phyloP scores from a whole-genome alignment of 768 basidiomycete genomes.

The Panellus pusillus region DNA sequence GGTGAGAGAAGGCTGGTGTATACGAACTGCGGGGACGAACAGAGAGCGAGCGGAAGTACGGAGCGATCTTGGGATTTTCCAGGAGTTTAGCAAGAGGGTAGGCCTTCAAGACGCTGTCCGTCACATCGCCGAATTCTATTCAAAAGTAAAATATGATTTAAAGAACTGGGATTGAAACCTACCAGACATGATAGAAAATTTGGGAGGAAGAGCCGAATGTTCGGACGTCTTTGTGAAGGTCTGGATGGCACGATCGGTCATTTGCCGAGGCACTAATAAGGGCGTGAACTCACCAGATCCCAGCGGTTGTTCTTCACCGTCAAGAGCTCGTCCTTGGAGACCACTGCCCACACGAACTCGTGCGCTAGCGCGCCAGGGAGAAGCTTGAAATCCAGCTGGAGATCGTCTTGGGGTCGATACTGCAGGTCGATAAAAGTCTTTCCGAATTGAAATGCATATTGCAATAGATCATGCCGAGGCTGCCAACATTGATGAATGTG shows the following conservation, averaged over 20 bases:
- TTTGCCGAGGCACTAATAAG: neutral
- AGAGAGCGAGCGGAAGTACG: constrained; percentile 84
- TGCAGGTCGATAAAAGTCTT: constrained; percentile 75
- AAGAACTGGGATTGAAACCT: constrained; percentile 3
- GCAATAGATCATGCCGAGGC: constrained; percentile 83
- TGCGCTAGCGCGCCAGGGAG: constrained; percentile 45
- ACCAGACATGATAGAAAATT: constrained; percentile 79
- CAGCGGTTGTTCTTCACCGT: constrained; percentile 71
- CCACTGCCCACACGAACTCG: constrained; percentile 83
- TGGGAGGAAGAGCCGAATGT: constrained; percentile 55
- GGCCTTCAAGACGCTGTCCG: constrained; percentile 73
- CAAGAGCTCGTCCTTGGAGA: constrained; percentile 76
- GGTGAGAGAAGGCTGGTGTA: constrained; percentile 8
- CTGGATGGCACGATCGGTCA: constrained; percentile 36
- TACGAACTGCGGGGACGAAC: constrained; percentile 40
- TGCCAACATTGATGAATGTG: constrained; percentile 22
- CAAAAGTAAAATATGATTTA: constrained; percentile 5
- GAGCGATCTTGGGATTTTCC: constrained; percentile 59
- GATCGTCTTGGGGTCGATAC: constrained; percentile 64
- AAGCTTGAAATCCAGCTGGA: constrained; percentile 82
- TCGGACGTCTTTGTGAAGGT: constrained; percentile 83
- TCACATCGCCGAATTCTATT: constrained; percentile 81
- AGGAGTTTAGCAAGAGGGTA: constrained; percentile 57
- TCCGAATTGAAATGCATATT: constrained; percentile 58
- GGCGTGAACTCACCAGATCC: constrained; percentile 71